phyloP scores from a whole-genome alignment of 108 stramenopile species.

The Craspedostauros australis region DNA sequence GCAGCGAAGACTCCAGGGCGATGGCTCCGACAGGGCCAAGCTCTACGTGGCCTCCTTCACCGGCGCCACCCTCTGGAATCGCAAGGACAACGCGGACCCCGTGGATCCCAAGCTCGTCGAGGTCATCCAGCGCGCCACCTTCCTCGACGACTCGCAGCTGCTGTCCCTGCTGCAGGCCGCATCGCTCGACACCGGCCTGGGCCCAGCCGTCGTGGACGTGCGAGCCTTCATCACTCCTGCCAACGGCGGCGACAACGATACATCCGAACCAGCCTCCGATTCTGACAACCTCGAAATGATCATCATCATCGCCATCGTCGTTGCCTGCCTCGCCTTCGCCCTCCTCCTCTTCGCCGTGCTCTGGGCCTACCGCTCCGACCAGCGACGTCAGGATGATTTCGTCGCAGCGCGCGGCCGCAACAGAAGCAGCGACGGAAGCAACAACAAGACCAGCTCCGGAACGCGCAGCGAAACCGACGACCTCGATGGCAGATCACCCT shows the following conservation, averaged over 20 bases:
- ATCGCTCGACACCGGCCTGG: slow-evolving; percentile 9
- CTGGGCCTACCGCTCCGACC: slow-evolving; percentile 51
- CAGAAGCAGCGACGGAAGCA: too few species aligned
- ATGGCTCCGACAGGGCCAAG: too few species aligned
- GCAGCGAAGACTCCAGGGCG: too few species aligned
- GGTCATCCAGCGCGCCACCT: slow-evolving; percentile 21
- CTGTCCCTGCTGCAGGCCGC: slow-evolving; percentile 9
- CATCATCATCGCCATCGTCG: slow-evolving; percentile 53
- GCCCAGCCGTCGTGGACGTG: slow-evolving; percentile 24
- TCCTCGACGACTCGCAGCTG: slow-evolving; percentile 20
- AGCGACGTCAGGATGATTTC: too few species aligned
- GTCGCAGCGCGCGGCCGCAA: too few species aligned
- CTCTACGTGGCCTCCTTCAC: slow-evolving; percentile 6
- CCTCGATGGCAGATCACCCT: background rate
- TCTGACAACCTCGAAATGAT: slow-evolving; percentile 31
- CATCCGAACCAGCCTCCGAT: background rate
- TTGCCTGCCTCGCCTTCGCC: slow-evolving; percentile 45
- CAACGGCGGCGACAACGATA: background rate
- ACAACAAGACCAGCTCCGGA: background rate
- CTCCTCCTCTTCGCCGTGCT: slow-evolving; percentile 41
- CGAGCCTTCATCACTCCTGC: slow-evolving; percentile 11
- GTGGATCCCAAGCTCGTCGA: slow-evolving; percentile 24
- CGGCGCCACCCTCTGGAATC: slow-evolving; percentile 25
- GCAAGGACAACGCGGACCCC: slow-evolving; percentile 6
- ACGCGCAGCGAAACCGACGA: background rate